Evolutionary conservation across 164 flowering plant genomes (phyloP), one percentile per base, ranked within the genome.

Genomic region (Platanus orientalis): DNA sequence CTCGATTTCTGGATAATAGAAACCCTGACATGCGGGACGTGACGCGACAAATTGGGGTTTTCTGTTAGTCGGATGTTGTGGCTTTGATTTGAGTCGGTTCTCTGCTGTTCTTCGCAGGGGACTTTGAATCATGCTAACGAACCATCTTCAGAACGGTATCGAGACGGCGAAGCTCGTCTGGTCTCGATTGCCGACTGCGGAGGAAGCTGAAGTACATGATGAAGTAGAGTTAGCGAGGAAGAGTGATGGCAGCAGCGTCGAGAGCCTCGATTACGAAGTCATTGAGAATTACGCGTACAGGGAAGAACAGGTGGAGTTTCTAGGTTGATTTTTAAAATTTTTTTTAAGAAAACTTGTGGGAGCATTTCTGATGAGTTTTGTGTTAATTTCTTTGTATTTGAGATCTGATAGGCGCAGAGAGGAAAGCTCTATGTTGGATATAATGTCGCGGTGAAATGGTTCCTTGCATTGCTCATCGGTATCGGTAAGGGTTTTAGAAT

Each of bases 261-360:
- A 93, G 71, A 94, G 98, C 64, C 96, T 94, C 50, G 97, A 94
- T 60, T 94, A 94, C 54, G 98, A 94, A 75, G 90, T 94, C 61
- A 80, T 94, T 20, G 98, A 94, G 82, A 94, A 94, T 66, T 69
- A 71, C 57, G 96, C 95, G 2, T 94, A 94, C 60, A 69, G 96
- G 73, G 85, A 86, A 75, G 93, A 94, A 58, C 98, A 90, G 97
- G 98, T 93, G 10, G 3, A 36, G 20, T 44, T 49, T 60, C 48
- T 23, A 10, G 17, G 34, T 12, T 34, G 56, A 39, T 50, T 29
- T 29, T 26, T 24, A 20, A 16, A 10, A 40, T 0, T 32, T 26
- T 36, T 13, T 63, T 19, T 0, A 20, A 24, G 52, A 56, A 7
- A 7, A 25, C 0, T 14, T 25, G 12, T 12, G 29, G 11, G 7